These are phyloP conservation scores for Hypericum perforatum DNA, from an alignment of 345 rosid genomes.

Conservation along the genomic window DNA sequence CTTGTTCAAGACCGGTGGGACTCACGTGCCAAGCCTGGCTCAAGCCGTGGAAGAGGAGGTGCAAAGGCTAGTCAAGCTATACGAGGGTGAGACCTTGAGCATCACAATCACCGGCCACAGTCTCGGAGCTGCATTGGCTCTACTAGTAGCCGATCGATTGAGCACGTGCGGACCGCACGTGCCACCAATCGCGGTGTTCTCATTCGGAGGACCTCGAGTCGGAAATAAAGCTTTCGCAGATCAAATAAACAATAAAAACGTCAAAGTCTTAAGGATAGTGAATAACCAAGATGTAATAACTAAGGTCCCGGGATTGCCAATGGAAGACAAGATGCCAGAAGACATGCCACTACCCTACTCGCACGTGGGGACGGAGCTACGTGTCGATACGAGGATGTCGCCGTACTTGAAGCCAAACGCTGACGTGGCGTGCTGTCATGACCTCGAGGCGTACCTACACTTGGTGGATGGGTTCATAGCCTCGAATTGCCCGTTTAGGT, in stretches of 20 bases:
- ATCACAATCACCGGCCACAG: constrained; percentile 27
- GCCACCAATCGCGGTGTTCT: constrained; percentile 24
- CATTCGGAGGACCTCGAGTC: constrained; percentile 23
- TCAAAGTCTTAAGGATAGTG: constrained; percentile 21
- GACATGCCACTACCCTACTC: constrained; percentile 19
- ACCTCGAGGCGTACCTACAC: constrained; percentile 26
- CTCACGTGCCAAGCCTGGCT: constrained; percentile 16
- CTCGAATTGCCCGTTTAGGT: constrained; percentile 69
- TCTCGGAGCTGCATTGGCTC: constrained; percentile 22
- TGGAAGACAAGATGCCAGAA: constrained; percentile 10
- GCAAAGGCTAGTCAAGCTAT: constrained; percentile 13
- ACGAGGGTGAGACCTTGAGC: constrained; percentile 22
- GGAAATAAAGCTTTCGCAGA: constrained; percentile 19
- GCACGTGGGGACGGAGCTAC: constrained; percentile 21
- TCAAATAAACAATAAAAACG: constrained; percentile 9
- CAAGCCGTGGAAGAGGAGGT: constrained; percentile 16
- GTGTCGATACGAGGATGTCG: constrained; percentile 17
- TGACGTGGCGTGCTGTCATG: constrained; percentile 28
- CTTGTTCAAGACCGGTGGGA: constrained; percentile 20
- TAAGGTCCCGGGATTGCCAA: constrained; percentile 17
- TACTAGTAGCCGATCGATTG: constrained; percentile 17
- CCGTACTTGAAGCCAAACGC: constrained; percentile 26
- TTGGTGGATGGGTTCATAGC: constrained; percentile 72
- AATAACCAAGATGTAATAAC: constrained; percentile 23
- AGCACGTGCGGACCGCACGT: constrained; percentile 8